These are phyloP conservation scores for Emergomyces pasteurianus DNA, from an alignment of 2,329 filamentous ascomycete genomes.

Conservation along the genomic window DNA sequence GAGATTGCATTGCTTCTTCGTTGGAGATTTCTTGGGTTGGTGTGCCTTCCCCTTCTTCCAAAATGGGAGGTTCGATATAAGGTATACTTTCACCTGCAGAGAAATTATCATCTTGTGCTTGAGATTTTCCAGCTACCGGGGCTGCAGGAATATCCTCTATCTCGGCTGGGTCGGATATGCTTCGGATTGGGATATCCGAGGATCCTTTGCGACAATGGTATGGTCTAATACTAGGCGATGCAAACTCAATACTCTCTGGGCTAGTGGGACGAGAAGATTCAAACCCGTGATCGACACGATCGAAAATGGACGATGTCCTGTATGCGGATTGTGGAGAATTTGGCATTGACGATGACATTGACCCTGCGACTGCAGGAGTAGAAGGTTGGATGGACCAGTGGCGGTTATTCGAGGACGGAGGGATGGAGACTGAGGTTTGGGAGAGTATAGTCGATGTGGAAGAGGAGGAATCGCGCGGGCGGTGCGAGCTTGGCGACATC, in stretches of 20 bases:
- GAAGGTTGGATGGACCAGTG: conserved; percentile 56
- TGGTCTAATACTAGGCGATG: conserved; percentile 51
- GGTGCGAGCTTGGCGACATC: conserved; percentile 18
- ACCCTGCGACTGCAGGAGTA: conserved; percentile 46
- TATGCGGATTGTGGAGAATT: conserved; percentile 70
- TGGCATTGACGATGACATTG: conserved; percentile 59
- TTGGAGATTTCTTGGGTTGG: neutral
- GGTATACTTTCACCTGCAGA: neutral
- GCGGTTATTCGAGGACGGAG: conserved; percentile 35
- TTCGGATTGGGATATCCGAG: conserved; percentile 44
- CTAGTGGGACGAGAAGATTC: conserved; percentile 68
- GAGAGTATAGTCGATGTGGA: conserved; percentile 51
- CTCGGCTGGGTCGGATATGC: conserved; percentile 5
- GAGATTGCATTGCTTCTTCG: neutral
- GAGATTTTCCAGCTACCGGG: neutral
- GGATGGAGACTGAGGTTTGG: conserved; percentile 48
- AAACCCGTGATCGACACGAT: conserved; percentile 50
- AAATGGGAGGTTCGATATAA: conserved; percentile 23
- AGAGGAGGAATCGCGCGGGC: conserved; percentile 29
- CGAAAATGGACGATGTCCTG: conserved; percentile 65
- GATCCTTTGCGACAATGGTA: conserved; percentile 44
- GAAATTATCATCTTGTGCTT: neutral
- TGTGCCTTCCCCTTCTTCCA: conserved; percentile 27
- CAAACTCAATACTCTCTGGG: conserved; percentile 59
- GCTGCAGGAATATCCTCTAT: neutral